phyloP scores from a whole-genome alignment of 352 stramenopile genomes.

The Phytophthora kernoviae region DNA sequence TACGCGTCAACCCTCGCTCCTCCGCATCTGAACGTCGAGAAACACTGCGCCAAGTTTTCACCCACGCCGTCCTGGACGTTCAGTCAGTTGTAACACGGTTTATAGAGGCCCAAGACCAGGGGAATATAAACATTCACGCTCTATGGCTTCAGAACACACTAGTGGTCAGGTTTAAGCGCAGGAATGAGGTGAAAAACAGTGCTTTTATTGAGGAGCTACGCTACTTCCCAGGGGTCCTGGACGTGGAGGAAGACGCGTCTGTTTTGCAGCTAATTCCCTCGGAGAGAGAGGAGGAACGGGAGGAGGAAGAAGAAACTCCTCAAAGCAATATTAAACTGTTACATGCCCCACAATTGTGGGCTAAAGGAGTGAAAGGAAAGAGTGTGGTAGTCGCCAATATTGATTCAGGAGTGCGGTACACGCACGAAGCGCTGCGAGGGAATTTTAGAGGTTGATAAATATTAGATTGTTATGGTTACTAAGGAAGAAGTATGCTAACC shows the following conservation, averaged over 20 bases:
- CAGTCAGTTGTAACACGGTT: constrained; percentile 34
- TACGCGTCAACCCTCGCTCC: constrained; percentile 1
- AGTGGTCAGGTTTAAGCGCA: constrained; percentile 31
- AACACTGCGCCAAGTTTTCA: constrained; percentile 23
- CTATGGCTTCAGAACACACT: constrained; percentile 75
- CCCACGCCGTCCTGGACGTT: constrained; percentile 9
- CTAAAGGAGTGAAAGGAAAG: constrained; percentile 32
- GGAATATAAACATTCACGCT: constrained; percentile 14
- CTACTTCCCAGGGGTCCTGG: constrained; percentile 45
- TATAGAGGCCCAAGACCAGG: constrained; percentile 21
- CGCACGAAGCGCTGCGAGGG: constrained; percentile 52
- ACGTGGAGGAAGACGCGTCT: constrained; percentile 46
- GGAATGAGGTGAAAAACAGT: not conserved
- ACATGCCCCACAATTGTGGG: constrained; percentile 60
- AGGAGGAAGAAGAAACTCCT: constrained; percentile 3
- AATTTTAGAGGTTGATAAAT: constrained; percentile 48
- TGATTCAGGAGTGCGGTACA: constrained; percentile 75
- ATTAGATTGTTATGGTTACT: not conserved
- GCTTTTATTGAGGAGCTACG: constrained; percentile 35
- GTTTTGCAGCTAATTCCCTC: constrained; percentile 22
- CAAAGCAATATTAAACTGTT: constrained; percentile 58
- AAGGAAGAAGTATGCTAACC: not conserved
- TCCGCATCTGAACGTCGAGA: constrained; percentile 21
- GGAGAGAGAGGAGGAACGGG: constrained; percentile 11
- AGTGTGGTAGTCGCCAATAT: constrained; percentile 70